Conservation (phyloP, 2,329 filamentous ascomycete species). For the Alternaria brassicicola region DNA sequence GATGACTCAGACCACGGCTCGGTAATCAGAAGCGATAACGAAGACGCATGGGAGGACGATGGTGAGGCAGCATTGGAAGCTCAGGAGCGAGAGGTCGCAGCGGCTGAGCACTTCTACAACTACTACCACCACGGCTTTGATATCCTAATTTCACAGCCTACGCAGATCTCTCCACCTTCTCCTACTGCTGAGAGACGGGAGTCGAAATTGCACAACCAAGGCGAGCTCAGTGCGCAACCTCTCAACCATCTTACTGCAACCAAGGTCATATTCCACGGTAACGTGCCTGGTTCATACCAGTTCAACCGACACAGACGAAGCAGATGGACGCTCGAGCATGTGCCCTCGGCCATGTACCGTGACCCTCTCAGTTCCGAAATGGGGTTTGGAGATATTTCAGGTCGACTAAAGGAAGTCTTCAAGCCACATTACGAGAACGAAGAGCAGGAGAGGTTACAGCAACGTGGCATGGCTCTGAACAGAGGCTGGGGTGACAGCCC, state of each 20-base stretch:
- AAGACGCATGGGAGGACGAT: conserved; percentile 56
- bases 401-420: conserved; percentile 72
- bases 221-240: conserved; percentile 39
- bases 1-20: conserved; percentile 46
- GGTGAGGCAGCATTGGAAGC: conserved; percentile 58
- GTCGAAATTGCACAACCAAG: conserved; percentile 29
- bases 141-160: conserved; percentile 82
- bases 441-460: conserved; percentile 59
- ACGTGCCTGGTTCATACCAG: conserved; percentile 92
- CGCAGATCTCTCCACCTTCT: conserved; percentile 54
- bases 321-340: conserved; percentile 75
- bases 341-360: conserved; percentile 50
- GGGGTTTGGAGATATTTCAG: conserved; percentile 63
- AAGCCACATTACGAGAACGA: conserved; percentile 65
- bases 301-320: conserved; percentile 94
- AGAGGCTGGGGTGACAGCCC: conserved; percentile 91
- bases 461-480: conserved; percentile 81
- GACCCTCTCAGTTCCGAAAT: conserved; percentile 74
- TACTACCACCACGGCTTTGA: conserved; percentile 98
- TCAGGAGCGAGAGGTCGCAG: conserved; percentile 64
- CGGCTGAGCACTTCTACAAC: conserved; percentile 85
- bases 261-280: conserved; percentile 92
- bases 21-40: conserved; percentile 46
- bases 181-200: conserved; percentile 62
- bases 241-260: conserved; percentile 77